Percentiles rank a stretch among this genome's conserved stretches.
These are phyloP conservation scores for Chlamydomonas schloesseri DNA, from an alignment of 139 green algal genomes.

Conservation along the genomic window DNA sequence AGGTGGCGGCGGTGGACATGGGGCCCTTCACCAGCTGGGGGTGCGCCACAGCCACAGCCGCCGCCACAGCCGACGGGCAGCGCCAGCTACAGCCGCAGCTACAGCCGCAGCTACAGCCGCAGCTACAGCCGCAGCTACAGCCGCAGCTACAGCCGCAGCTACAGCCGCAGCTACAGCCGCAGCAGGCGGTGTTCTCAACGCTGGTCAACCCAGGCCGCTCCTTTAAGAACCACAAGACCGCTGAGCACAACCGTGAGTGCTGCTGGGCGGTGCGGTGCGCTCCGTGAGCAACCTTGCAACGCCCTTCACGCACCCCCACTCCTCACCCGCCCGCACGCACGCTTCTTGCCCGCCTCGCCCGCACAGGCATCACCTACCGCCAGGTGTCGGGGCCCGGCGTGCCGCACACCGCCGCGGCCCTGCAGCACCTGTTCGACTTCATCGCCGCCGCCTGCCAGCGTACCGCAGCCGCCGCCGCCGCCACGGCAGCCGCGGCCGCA, in stretches of 20 bases:
- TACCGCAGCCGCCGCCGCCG: neutral
- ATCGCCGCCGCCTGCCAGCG: neutral
- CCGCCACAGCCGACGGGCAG: no score
- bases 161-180: no score
- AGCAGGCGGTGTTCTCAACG: constrained; percentile 1
- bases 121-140: no score
- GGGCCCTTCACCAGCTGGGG: neutral
- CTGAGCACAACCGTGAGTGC: constrained; percentile 4
- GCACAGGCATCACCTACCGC: constrained; percentile 5
- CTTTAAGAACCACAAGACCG: constrained; percentile 7
- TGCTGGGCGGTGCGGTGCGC: no score
- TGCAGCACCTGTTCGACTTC: constrained; percentile 17
- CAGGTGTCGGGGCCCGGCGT: constrained; percentile 16
- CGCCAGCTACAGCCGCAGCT: no score
- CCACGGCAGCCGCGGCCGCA: neutral
- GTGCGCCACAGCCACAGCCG: no score
- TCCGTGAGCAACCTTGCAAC: no score
- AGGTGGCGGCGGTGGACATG: constrained; percentile 29
- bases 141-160: no score
- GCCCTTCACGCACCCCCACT: neutral
- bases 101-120: no score
- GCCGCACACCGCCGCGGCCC: neutral
- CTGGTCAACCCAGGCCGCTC: constrained; percentile 4
- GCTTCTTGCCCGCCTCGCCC: no score
- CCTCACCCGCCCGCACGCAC: no score